Evolutionary conservation across 192 early-diverging fungal genomes (phyloP).

Genomic region (Rhizophagus prolifer): DNA sequence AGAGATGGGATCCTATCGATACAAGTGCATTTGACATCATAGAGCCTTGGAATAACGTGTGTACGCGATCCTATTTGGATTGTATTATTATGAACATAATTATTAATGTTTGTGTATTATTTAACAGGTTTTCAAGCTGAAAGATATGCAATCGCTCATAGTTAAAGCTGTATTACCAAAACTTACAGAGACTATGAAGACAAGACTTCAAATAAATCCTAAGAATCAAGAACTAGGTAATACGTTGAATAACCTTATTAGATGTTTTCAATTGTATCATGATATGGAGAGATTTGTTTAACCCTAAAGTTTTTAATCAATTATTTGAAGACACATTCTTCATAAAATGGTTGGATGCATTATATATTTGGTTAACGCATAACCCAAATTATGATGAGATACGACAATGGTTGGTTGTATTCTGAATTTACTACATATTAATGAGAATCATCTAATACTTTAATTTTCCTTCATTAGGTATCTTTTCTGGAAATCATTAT

Average conservation of each 20-base stretch:
- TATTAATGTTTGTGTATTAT: not conserved
- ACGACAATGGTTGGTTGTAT: conserved; percentile 60
- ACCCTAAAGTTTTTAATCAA: conserved; percentile 51
- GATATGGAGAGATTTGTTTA: conserved; percentile 60
- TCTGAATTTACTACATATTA: not conserved
- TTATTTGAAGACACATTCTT: conserved; percentile 79
- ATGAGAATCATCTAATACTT: not conserved
- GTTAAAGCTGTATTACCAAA: conserved; percentile 68
- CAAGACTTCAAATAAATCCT: conserved; percentile 73
- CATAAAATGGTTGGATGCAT: conserved; percentile 69
- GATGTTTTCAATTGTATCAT: conserved; percentile 63
- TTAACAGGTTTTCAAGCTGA: conserved; percentile 47
- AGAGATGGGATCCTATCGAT: conserved; percentile 68
- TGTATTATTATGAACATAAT: not conserved
- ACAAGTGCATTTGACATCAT: conserved; percentile 49
- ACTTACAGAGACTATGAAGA: conserved; percentile 56
- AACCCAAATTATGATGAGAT: conserved; percentile 63
- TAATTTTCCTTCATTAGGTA: conserved; percentile 33
- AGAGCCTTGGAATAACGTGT: conserved; percentile 65
- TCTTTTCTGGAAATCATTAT: conserved; percentile 58
- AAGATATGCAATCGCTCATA: conserved; percentile 63
- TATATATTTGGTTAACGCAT: conserved; percentile 69
- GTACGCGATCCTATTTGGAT: not conserved
- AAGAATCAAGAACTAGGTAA: conserved; percentile 59
- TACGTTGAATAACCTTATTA: conserved; percentile 14